A percentile compares a stretch with the other conserved stretches of the same genome.
Conservation (phyloP, 495 filamentous ascomycete genomes). For the Hyaloscypha hepaticicola region DNA sequence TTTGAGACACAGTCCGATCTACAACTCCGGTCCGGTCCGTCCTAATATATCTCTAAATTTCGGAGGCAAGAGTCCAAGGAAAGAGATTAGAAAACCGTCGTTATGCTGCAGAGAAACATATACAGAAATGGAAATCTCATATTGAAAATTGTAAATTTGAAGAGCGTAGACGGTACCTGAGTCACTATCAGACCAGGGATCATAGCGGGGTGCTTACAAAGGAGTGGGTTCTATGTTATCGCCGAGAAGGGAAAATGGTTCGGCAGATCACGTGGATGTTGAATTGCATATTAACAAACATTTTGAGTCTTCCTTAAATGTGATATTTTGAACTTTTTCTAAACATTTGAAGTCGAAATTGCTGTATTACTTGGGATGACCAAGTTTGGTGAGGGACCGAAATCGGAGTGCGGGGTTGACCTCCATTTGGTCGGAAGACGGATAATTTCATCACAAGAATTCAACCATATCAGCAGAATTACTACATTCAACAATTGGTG, state of each 20-base stretch:
- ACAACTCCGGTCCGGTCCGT: not conserved
- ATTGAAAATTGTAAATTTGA: not conserved
- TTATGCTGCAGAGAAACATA: not conserved
- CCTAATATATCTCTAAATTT: not conserved
- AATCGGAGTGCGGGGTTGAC: too few species aligned
- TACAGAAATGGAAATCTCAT: not conserved
- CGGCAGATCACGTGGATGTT: not conserved
- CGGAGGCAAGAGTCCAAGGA: not conserved
- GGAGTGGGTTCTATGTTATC: not conserved
- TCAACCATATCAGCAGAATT: too few species aligned
- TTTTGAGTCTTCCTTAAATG: not conserved
- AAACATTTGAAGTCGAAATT: too few species aligned
- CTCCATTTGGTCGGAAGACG: too few species aligned
- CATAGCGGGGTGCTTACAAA: not conserved
- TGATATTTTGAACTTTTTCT: too few species aligned
- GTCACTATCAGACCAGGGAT: not conserved
- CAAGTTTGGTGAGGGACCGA: too few species aligned
- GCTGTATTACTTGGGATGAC: too few species aligned
- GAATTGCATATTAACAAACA: not conserved
- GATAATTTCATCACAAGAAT: too few species aligned
- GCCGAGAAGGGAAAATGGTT: not conserved
- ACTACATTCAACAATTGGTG: too few species aligned
- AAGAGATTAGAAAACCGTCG: not conserved
- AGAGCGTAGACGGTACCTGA: not conserved
- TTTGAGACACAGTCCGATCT: not conserved